Conservation (phyloP, 2,329 filamentous ascomycete genomes). For the Hypoxylon sp. region DNA sequence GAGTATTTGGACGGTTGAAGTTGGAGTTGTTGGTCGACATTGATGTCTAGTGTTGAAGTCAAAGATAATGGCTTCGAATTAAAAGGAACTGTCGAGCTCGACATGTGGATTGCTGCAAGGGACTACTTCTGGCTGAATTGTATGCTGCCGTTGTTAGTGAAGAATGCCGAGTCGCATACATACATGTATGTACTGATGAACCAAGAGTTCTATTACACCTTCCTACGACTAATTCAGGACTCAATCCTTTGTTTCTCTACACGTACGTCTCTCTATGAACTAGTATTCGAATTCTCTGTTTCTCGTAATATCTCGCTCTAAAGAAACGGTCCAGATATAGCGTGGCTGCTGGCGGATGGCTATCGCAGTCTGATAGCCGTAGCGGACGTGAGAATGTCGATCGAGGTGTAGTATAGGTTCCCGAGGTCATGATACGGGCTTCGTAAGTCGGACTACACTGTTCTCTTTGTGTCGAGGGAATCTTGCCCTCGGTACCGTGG, state of each 20-base stretch:
- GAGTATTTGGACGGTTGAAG: constrained; percentile 46
- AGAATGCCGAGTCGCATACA: not conserved
- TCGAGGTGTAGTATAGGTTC: not conserved
- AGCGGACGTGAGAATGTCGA: not conserved
- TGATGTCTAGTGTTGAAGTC: not conserved
- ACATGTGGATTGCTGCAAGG: not conserved
- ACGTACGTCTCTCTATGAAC: not conserved
- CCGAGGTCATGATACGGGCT: not conserved
- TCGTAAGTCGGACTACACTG: not conserved
- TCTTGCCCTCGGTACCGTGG: not conserved
- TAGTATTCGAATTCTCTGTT: not conserved
- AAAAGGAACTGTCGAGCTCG: not conserved
- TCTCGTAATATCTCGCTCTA: not conserved
- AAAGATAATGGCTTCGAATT: not conserved
- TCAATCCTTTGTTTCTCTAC: no score
- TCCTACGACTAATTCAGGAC: not conserved
- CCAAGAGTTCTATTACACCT: not conserved
- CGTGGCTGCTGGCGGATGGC: not conserved
- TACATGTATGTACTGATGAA: not conserved
- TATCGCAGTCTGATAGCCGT: not conserved
- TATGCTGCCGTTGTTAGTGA: not conserved
- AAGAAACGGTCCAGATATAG: not conserved
- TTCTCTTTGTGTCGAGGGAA: not conserved
- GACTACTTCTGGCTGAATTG: not conserved
- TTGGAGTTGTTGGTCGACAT: not conserved